Base-by-base conservation (phyloP, 2,329 filamentous ascomycete species). In the Arthrobotrys iridis region DNA sequence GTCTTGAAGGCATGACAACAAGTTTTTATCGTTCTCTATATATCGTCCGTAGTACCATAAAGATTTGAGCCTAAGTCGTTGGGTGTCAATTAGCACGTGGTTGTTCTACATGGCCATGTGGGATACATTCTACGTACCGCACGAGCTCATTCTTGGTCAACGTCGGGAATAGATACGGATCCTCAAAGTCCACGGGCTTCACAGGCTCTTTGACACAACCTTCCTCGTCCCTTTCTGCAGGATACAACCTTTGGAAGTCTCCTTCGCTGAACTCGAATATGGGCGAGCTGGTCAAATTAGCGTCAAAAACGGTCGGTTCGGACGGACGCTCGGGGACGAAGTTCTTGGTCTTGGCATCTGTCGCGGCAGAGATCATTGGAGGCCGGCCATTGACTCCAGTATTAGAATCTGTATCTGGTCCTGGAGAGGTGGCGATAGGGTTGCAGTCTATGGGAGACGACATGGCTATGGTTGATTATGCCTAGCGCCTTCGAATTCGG, bases 11-110 rank as follows among this genome's bases (percentile, higher is more conserved):
- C 82, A 81, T 1, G 80, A 80, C 13, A 85, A 78, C 35, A 85
- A 79, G 35, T 84, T 83, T 4, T 75, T 75, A 60, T 85, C 83
- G 5, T 83, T 77, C 8, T 82, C 77, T 6, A 84, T 79, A 2
- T 81, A 81, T 26, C 80, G 80, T 0, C 83, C 83, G 33, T 85
- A 84, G 65, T 85, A 85, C 81, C 82, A 85, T 0, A 84, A 77
- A 77, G 82, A 80, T 1, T 82, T 82, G 45, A 83, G 63, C 8
- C 68, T 72, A 43, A 26, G 35, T 8, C 5, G 4, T n/a, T n/a
- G n/a, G n/a, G n/a, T n/a, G n/a, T n/a, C n/a, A n/a, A 57, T 41
- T 35, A 24, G 35, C 37, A 55, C 15, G 10, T 33, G 28, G 28
- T 10, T 33, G 4, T 10, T 18, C 22, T 8, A 6, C 7, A 24